Evolutionary conservation across 2,329 filamentous ascomycete species (phyloP).

Genomic region (Thielaviopsis ethacetica): DNA sequence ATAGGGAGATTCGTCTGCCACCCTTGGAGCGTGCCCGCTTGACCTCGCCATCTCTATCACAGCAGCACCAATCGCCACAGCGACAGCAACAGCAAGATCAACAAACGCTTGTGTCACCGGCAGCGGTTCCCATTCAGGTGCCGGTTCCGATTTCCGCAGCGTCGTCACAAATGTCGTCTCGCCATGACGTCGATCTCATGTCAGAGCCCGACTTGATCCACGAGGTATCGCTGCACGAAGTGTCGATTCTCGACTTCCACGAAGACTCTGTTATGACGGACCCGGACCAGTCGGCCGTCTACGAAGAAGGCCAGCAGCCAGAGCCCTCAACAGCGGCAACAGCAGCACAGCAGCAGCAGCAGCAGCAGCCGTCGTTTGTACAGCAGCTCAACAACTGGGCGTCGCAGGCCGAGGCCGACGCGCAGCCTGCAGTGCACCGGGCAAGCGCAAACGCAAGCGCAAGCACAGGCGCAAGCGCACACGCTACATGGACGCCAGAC

Average conservation of each 20-base stretch:
- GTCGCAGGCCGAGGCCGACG: constrained; percentile 14
- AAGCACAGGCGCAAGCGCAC: not conserved
- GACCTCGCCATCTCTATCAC: constrained; percentile 3
- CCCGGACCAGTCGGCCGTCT: constrained; percentile 8
- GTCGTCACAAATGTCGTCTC: constrained; percentile 4
- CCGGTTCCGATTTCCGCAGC: not conserved
- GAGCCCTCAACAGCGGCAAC: not conserved
- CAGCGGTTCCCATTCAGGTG: not conserved
- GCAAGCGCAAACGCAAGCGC: too few relatives aligned
- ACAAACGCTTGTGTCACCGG: constrained; percentile 5
- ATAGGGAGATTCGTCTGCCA: constrained; percentile 37
- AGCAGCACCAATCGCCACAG: constrained; percentile 12
- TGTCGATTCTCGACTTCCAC: not conserved
- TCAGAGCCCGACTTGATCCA: constrained; percentile 7
- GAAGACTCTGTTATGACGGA: not conserved
- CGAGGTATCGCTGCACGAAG: constrained; percentile 4
- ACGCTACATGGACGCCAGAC: constrained; percentile 50
- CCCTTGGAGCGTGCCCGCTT: constrained; percentile 20
- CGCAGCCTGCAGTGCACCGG: constrained; percentile 18
- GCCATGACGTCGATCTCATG: not conserved
- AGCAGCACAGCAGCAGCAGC: not conserved
- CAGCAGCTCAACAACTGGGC: constrained; percentile 15
- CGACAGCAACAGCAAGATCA: constrained; percentile 12
- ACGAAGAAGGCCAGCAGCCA: constrained; percentile 10
- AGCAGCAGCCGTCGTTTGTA: not conserved